These are phyloP conservation scores for Cyclospora cayetanensis DNA, from an alignment of 169 alveolate species.

Conservation along the genomic window DNA sequence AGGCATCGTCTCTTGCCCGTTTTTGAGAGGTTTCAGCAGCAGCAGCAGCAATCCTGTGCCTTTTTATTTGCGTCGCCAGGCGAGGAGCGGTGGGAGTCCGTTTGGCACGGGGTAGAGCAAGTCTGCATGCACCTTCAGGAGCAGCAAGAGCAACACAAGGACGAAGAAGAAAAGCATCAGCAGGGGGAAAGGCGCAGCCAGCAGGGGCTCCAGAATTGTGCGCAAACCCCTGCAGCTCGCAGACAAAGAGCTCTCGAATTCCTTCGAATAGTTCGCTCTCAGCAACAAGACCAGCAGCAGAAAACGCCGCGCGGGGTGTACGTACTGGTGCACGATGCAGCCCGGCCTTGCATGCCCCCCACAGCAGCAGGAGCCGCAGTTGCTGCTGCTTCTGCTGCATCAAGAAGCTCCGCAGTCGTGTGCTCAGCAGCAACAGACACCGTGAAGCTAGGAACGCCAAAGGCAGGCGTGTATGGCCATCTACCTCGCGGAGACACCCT, in stretches of 20 bases:
- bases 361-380: slow-evolving; percentile 2
- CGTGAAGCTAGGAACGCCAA: not conserved
- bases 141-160: not conserved
- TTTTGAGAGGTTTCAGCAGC: not conserved
- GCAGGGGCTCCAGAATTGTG: not conserved
- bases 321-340: not conserved
- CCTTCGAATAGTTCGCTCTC: not conserved
- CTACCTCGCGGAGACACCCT: not conserved
- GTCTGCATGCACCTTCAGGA: not conserved
- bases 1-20: not conserved
- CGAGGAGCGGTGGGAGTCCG: slow-evolving; percentile 6
- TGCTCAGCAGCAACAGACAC: slow-evolving; percentile 21
- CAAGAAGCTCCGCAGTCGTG: not conserved
- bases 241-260: slow-evolving; percentile 1
- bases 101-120: not conserved
- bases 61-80: not conserved
- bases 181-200: too few species aligned
- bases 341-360: not conserved
- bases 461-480: not conserved
- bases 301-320: not conserved
- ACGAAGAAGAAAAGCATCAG: not conserved
- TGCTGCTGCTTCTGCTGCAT: too few species aligned
- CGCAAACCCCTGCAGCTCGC: not conserved
- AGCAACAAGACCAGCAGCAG: slow-evolving; percentile 20
- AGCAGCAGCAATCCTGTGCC: not conserved